Evolutionary conservation across 2,329 filamentous ascomycete species (phyloP).

Genomic region (Colletotrichum costaricense): DNA sequence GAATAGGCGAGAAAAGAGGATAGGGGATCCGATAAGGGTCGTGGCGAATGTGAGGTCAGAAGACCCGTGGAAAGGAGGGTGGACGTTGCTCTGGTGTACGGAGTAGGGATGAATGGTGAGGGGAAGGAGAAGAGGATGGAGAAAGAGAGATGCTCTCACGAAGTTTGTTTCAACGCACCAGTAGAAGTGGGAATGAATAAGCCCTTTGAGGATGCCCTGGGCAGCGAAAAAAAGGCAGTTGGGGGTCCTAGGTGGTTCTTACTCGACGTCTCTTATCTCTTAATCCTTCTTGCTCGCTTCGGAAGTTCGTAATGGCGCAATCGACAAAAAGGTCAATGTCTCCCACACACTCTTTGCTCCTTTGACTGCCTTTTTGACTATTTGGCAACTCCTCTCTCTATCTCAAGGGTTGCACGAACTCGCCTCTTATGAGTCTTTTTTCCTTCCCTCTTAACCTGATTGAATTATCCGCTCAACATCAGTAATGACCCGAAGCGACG

Average conservation of each 20-base stretch:
- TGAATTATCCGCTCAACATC: slow-evolving; percentile 3
- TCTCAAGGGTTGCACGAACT: background rate
- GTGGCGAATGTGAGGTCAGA: background rate
- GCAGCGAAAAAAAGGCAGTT: slow-evolving; percentile 7
- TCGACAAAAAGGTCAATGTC: background rate
- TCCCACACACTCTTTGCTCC: background rate
- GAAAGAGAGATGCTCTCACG: slow-evolving; percentile 24
- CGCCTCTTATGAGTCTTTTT: background rate
- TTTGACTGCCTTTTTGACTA: background rate
- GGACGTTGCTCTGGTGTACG: background rate
- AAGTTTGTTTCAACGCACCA: slow-evolving; percentile 26
- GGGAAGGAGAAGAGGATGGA: background rate
- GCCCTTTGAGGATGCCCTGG: background rate
- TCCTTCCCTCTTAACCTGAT: background rate
- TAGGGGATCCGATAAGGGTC: background rate
- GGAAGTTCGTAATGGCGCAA: background rate
- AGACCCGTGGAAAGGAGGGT: slow-evolving; percentile 1
- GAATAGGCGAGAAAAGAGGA: background rate
- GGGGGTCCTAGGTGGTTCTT: background rate
- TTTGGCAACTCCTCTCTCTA: background rate
- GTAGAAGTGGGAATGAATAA: slow-evolving; percentile 16
- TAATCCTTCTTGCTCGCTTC: background rate
- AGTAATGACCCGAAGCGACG: slow-evolving; percentile 22
- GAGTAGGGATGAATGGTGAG: background rate
- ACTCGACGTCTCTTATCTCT: background rate